Evolutionary conservation across 805 yeast genomes (phyloP), one percentile per base, ranked within the genome.

Genomic region (Metschnikowia cerradonensis): DNA sequence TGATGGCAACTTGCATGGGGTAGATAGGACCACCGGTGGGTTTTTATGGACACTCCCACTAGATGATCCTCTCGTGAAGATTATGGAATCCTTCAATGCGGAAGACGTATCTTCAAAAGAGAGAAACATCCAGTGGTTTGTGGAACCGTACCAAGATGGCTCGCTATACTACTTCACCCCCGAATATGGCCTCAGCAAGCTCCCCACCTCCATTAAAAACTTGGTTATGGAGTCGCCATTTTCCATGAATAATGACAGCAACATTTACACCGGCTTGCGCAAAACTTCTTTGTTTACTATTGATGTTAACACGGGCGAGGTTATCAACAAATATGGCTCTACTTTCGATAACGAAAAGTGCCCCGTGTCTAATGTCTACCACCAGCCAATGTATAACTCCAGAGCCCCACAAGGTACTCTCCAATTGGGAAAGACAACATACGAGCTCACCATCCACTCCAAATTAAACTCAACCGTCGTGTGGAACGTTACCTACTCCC

Each of bases 81-180:
- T 73, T 5, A 67, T 58, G 53, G 53, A 52, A 3, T 48, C 59
- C 6, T 36, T 36, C 23, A 40, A 43, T 22, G 33, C 15, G 31
- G 38, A 48, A 51, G 39, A 48, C 15, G 52, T 34, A 1, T 58
- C 48, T 35, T 30, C 61, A 10, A 59, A 54, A 7, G 54, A 67
- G 5, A 44, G 33, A 35, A 71, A 70, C 53, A 63, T 69, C 47
- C 79, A 85, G 0, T 88, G 97, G 92, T 84, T 92, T 47, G 92
- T 94, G 1, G 99, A 94, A 59, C 98, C 98, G 0, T 80, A 78
- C 56, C 84, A 83, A 4, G 96, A 88, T 51, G 99, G 99, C 1
- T 73, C 84, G 0, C 72, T 94, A 3, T 91, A 84, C 65, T 89
- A 83, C 63, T 92, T 92, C 67, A 83, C 88, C 14, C 82, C 83